phyloP scores from a whole-genome alignment of 306 rosid genomes.

The Astragalus glycyphyllos region DNA sequence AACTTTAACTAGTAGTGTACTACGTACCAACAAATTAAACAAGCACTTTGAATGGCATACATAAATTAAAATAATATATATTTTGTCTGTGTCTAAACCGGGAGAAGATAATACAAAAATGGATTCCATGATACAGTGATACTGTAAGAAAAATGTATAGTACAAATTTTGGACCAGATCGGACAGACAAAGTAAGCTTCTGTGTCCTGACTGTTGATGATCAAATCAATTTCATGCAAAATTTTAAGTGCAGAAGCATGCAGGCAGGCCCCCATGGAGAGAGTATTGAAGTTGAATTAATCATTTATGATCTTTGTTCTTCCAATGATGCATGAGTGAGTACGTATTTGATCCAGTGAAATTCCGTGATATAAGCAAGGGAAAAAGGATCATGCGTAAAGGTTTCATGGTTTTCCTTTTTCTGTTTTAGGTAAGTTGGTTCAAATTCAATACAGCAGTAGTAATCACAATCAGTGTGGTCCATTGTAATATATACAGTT shows the following conservation, averaged over 20 bases:
- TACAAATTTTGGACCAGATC: conserved; percentile 45
- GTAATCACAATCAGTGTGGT: background rate
- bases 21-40: conserved; percentile 3
- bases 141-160: conserved; percentile 31
- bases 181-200: conserved; percentile 29
- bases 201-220: conserved; percentile 30
- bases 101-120: conserved; percentile 34
- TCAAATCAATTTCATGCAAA: conserved; percentile 26
- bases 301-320: conserved; percentile 36
- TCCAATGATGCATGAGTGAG: conserved; percentile 29
- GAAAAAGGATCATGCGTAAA: conserved; percentile 24
- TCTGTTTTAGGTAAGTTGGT: conserved; percentile 41
- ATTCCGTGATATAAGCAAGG: conserved; percentile 37
- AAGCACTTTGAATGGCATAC: conserved; percentile 4
- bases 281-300: conserved; percentile 39
- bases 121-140: background rate
- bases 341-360: conserved; percentile 33
- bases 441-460: background rate
- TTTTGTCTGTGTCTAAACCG: background rate
- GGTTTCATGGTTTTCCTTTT: conserved; percentile 26
- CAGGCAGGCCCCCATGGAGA: conserved; percentile 37
- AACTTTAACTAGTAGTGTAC: background rate
- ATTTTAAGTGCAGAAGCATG: background rate
- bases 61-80: background rate
- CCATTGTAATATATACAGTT: background rate